Evolutionary conservation across 2,329 filamentous ascomycete genomes (phyloP), one percentile per base, ranked within the genome.

Genomic region (Hypoxylon sp.): DNA sequence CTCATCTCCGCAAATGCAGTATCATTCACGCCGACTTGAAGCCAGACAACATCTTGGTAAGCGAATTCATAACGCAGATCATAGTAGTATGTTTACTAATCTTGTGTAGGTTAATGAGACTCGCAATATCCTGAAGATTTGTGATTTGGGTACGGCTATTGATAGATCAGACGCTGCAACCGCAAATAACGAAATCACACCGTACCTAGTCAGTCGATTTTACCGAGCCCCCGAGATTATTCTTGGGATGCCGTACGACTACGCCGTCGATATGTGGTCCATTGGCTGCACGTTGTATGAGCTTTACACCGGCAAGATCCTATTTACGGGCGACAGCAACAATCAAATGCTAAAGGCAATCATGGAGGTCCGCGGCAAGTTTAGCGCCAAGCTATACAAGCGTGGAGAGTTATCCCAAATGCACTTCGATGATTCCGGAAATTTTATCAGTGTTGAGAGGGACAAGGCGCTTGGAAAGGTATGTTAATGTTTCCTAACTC

Each of bases 211-310:
- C 76, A 98, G 94, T 82, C 91, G 97, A 61, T 99, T 98, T 81
- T 99, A 99, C 79, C 91, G 96, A 67, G 96, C 96, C 2, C 96
- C 97, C 1, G 96, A 99, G 82, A 93, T 99, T 77, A 97, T 99
- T 68, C 86, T 99, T 2, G 96, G 96, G n/a, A 94, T 98, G 83
- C 91, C 92, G 9, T 97, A 97, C 79, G 94, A 97, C 78, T 97
- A 95, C 78, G 91, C 92, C 6, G 93, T 98, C 71, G 96, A 99
- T 79, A 93, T 97, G 85, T 99, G 96, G 96, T 97, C 95, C 6
- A 93, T 98, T 72, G 97, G 96, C 38, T 99, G 96, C 81, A 99
- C 96, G 0, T 85, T 98, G 30, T 99, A 97, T 79, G 96, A 99
- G 81, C 85, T 99, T 43, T 98, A 97, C 82, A 98, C 96, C 0